A percentile compares a stretch with the other conserved stretches of the same genome.
Conservation (phyloP, 2,329 filamentous ascomycete species). For the Endoconidiophora polonica region DNA sequence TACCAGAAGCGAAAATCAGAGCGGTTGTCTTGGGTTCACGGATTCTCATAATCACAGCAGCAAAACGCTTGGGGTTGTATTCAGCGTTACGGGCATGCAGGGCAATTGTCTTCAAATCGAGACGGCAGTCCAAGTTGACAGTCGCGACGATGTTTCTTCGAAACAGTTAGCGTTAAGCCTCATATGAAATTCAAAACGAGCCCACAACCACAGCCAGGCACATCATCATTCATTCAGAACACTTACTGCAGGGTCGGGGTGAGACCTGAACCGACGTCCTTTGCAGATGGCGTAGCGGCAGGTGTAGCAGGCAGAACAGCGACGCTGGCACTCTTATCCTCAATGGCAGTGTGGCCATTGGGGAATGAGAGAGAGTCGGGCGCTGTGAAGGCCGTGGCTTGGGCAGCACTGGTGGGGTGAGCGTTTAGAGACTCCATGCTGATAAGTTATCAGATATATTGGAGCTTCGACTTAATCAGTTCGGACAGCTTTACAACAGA, state of each 20-base stretch:
- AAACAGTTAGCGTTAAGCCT: constrained; percentile 31
- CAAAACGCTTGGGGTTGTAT: constrained; percentile 99
- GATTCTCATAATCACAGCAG: constrained; percentile 98
- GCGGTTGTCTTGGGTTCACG: constrained; percentile 97
- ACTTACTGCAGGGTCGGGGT: constrained; percentile 92
- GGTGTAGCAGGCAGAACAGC: constrained; percentile 82
- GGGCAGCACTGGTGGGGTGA: constrained; percentile 75
- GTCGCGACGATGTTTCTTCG: constrained; percentile 96
- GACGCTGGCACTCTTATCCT: constrained; percentile 33
- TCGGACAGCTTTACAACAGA: too few species aligned
- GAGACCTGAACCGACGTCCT: constrained; percentile 70
- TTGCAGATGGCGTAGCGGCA: constrained; percentile 75
- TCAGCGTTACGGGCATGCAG: constrained; percentile 95
- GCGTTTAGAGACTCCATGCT: constrained; percentile 82
- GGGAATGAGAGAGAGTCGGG: constrained; percentile 87
- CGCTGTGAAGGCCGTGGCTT: constrained; percentile 91
- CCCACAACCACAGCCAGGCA: constrained; percentile 17
- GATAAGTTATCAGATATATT: constrained; percentile 14
- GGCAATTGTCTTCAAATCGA: constrained; percentile 97
- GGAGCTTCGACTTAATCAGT: not conserved
- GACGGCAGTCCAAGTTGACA: constrained; percentile 90
- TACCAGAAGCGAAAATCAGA: constrained; percentile 92
- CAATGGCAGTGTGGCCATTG: constrained; percentile 65
- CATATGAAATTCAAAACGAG: constrained; percentile 16
- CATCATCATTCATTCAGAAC: constrained; percentile 24